phyloP scores from a whole-genome alignment of 2,329 filamentous ascomycete species.

The Colletotrichum sp. region DNA sequence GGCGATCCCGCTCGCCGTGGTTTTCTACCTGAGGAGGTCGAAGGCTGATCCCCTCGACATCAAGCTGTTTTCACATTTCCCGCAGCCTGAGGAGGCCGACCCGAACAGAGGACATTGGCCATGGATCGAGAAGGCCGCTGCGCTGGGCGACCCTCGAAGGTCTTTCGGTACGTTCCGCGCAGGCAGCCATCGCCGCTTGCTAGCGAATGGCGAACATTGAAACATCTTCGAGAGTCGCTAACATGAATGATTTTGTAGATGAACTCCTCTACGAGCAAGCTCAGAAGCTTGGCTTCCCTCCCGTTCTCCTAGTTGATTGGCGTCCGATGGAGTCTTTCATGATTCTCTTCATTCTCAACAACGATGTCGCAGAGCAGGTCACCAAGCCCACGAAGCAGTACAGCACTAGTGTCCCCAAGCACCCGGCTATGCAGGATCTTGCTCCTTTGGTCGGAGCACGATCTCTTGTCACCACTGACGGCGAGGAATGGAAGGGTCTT shows the following conservation, averaged over 20 bases:
- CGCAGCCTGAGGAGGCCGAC: conserved; percentile 8
- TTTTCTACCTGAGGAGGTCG: background rate
- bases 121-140: conserved; percentile 14
- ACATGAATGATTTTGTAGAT: background rate
- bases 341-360: conserved; percentile 12
- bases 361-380: conserved; percentile 13
- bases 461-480: conserved; percentile 11
- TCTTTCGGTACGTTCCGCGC: background rate
- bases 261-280: conserved; percentile 11
- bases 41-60: background rate
- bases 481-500: conserved; percentile 12
- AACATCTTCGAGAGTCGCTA: background rate
- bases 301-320: conserved; percentile 11
- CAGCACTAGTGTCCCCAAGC: conserved; percentile 16
- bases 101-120: conserved; percentile 13
- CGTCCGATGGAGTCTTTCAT: conserved; percentile 4
- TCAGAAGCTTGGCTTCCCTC: conserved; percentile 1
- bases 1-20: background rate
- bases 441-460: conserved; percentile 10
- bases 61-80: conserved; percentile 4
- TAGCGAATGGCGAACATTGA: background rate
- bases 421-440: conserved; percentile 6
- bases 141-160: conserved; percentile 4
- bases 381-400: conserved; percentile 13
- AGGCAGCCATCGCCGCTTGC: background rate